A percentile compares a stretch with the other conserved stretches of the same genome.
Conservation (phyloP, 1,284 basidiomycete species). For the Fomes fomentarius region DNA sequence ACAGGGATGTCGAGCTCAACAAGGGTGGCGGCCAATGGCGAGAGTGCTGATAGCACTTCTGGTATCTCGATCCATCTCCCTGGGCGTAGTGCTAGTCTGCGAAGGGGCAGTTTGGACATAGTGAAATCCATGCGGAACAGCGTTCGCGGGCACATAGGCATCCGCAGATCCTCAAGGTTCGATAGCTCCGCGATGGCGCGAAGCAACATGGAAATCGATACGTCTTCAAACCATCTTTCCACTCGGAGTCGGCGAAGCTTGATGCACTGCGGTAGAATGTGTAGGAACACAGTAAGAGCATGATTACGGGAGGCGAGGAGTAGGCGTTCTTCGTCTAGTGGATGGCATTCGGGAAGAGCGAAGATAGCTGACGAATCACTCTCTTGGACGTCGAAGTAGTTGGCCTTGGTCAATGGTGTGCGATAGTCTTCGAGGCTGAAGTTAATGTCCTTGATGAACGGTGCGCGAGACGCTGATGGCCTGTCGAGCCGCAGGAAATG, state of each 20-base stretch:
- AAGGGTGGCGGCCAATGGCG: not conserved
- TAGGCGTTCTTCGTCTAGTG: not conserved
- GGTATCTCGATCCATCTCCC: constrained; percentile 8
- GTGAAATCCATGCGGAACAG: not conserved
- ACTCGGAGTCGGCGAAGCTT: not conserved
- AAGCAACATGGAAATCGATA: not conserved
- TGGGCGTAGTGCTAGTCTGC: constrained; percentile 6
- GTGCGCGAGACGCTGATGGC: not conserved
- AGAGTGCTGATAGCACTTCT: not conserved
- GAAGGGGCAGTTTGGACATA: not conserved
- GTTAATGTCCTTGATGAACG: not conserved
- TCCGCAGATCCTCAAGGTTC: not conserved
- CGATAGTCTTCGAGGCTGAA: not conserved
- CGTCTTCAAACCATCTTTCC: constrained; percentile 4
- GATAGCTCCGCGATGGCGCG: not conserved
- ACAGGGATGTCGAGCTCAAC: constrained; percentile 8
- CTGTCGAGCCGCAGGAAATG: not conserved
- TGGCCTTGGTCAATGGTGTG: constrained; percentile 1
- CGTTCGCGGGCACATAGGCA: constrained; percentile 3
- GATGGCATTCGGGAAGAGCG: not conserved
- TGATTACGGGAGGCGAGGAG: constrained; percentile 4
- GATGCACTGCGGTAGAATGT: not conserved
- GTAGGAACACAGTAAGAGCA: constrained; percentile 1
- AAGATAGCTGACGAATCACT: not conserved
- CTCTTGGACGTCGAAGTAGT: constrained; percentile 1